These are phyloP conservation scores for Fistulina hepatica DNA, from an alignment of 1,284 basidiomycete species.

Conservation along the genomic window DNA sequence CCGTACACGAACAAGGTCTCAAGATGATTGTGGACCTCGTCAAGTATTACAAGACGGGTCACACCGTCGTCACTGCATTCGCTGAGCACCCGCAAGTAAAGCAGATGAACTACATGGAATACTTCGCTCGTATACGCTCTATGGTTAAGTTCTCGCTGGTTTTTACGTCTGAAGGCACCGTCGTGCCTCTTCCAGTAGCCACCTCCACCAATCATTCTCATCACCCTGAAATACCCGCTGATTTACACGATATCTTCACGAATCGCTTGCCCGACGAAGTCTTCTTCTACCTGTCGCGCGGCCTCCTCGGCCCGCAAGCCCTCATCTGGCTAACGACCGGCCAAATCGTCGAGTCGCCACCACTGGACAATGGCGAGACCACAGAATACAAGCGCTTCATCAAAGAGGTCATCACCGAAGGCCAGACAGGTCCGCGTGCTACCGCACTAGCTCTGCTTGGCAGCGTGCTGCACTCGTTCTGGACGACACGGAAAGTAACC, in stretches of 20 bases:
- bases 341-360: constrained; percentile 79
- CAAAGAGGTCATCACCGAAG: constrained; percentile 92
- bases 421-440: constrained; percentile 82
- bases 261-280: constrained; percentile 92
- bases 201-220: constrained; percentile 51
- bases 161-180: constrained; percentile 82
- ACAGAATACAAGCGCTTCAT: constrained; percentile 92
- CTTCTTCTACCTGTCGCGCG: constrained; percentile 92
- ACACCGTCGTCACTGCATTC: constrained; percentile 69
- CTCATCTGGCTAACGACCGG: constrained; percentile 86
- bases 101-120: constrained; percentile 68
- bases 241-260: constrained; percentile 94
- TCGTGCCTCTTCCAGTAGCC: constrained; percentile 81
- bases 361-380: constrained; percentile 90
- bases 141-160: constrained; percentile 93
- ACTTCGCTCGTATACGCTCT: constrained; percentile 82
- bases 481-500: constrained; percentile 64
- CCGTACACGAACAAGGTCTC: constrained; percentile 65
- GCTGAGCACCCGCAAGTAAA: constrained; percentile 72
- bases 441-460: constrained; percentile 82
- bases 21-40: constrained; percentile 84
- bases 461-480: constrained; percentile 66
- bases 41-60: constrained; percentile 81
- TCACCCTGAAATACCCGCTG: constrained; percentile 78
- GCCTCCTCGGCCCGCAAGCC: constrained; percentile 78